These are phyloP conservation scores for Penicillium psychrofluorescens DNA, from an alignment of 495 filamentous ascomycete species.

Conservation along the genomic window DNA sequence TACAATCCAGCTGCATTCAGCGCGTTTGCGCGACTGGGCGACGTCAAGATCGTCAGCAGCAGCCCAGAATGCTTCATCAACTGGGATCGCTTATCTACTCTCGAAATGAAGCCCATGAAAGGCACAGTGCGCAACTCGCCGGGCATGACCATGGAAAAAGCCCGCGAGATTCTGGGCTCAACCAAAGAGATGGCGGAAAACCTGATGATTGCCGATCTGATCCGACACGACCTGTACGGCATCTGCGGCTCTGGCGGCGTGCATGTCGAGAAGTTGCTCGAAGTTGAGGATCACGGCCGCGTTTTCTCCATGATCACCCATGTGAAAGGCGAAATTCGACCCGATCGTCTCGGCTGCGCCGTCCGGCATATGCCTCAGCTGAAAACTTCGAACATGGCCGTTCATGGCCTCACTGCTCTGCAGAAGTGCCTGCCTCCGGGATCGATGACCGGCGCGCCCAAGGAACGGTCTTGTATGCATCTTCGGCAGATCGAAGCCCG, in stretches of 20 bases:
- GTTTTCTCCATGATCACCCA: constrained; percentile 89
- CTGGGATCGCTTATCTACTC: constrained; percentile 47
- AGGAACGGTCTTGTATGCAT: constrained; percentile 82
- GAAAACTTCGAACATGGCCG: constrained; percentile 32
- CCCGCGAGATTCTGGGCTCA: constrained; percentile 59
- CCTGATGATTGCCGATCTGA: constrained; percentile 95
- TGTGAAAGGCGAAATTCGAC: constrained; percentile 60
- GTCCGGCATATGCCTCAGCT: constrained; percentile 26
- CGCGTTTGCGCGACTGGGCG: constrained; percentile 68
- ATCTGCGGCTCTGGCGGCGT: constrained; percentile 65
- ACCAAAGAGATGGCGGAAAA: constrained; percentile 94
- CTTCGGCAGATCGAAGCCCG: constrained; percentile 59
- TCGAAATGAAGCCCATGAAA: constrained; percentile 75
- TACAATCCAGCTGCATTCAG: constrained; percentile 83
- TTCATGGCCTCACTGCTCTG: constrained; percentile 65
- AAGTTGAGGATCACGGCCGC: constrained; percentile 81
- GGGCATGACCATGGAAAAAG: constrained; percentile 56
- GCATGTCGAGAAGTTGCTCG: constrained; percentile 61
- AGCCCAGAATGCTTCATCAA: constrained; percentile 90
- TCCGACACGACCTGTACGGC: constrained; percentile 82
- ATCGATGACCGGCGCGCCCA: constrained; percentile 92
- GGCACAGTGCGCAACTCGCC: constrained; percentile 76
- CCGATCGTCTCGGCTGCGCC: constrained; percentile 25
- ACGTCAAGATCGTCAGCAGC: constrained; percentile 65
- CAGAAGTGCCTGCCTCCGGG: constrained; percentile 77